phyloP scores from a whole-genome alignment of 192 early-diverging fungal genomes.

The Rhizophagus sp. region DNA sequence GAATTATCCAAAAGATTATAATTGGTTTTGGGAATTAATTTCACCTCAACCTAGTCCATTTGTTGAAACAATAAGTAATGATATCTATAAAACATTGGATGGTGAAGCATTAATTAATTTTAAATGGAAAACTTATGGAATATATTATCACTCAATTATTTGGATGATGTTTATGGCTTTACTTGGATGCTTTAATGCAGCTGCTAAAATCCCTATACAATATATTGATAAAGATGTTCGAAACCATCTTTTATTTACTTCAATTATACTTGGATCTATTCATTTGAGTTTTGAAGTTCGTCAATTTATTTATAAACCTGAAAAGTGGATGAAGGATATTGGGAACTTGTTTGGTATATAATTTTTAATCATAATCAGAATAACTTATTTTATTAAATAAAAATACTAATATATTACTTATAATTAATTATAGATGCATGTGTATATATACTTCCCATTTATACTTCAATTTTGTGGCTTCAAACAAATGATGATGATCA shows the following conservation, averaged over 20 bases:
- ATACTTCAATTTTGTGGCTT: background rate
- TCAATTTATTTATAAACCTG: background rate
- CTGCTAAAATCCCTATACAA: background rate
- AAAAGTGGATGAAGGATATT: background rate
- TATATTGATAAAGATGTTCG: background rate
- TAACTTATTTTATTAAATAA: too few relatives aligned
- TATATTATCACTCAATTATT: background rate
- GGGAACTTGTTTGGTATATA: background rate
- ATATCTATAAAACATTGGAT: slow-evolving; percentile 9
- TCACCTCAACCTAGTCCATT: background rate
- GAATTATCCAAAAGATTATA: too few relatives aligned
- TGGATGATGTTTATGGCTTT: background rate
- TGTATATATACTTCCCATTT: background rate
- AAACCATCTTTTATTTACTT: background rate
- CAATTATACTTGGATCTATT: too few relatives aligned
- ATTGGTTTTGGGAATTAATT: background rate
- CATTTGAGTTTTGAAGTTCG: background rate
- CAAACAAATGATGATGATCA: background rate
- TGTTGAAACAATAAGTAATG: background rate
- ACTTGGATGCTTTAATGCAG: background rate
- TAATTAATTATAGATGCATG: background rate
- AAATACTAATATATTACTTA: too few relatives aligned
- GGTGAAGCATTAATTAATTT: background rate
- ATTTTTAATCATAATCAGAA: too few relatives aligned
- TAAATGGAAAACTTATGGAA: background rate